These are phyloP conservation scores for Fragaria nilgerrensis DNA, from an alignment of 306 rosid genomes.

Conservation along the genomic window DNA sequence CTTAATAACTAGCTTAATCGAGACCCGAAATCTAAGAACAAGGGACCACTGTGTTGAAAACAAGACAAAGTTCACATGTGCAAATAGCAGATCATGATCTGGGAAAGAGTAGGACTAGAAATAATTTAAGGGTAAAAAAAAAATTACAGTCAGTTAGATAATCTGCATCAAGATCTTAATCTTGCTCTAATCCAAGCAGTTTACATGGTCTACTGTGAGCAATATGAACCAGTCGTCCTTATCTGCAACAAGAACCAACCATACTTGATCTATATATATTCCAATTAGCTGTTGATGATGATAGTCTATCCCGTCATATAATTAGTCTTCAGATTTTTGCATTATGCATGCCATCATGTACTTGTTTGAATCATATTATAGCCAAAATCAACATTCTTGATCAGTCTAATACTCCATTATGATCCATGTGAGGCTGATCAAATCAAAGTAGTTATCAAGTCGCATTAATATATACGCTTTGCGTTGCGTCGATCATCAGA, in stretches of 20 bases:
- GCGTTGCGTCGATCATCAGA: background rate
- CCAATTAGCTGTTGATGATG: background rate
- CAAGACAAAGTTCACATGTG: constrained; percentile 28
- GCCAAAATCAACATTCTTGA: background rate
- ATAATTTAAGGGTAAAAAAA: background rate
- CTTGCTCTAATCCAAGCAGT: background rate
- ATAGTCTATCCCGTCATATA: background rate
- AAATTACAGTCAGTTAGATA: background rate
- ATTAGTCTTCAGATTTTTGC: background rate
- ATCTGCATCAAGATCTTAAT: background rate
- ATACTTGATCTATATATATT: background rate
- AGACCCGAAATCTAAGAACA: background rate
- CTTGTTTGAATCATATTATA: background rate
- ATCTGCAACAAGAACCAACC: background rate
- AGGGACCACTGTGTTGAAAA: constrained; percentile 14
- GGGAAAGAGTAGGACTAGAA: constrained; percentile 11
- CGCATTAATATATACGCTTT: constrained; percentile 14
- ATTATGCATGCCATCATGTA: constrained; percentile 2
- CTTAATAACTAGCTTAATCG: background rate
- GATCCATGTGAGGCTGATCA: constrained; percentile 15
- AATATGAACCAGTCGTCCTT: background rate
- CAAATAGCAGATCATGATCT: constrained; percentile 13
- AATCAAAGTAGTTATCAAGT: constrained; percentile 31
- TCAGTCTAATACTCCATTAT: background rate
- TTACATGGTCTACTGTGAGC: background rate